A percentile compares a stretch with the other conserved stretches of the same genome.
These are phyloP conservation scores for Sequoiadendron giganteum DNA, from an alignment of 75 land plant species.

Conservation along the genomic window DNA sequence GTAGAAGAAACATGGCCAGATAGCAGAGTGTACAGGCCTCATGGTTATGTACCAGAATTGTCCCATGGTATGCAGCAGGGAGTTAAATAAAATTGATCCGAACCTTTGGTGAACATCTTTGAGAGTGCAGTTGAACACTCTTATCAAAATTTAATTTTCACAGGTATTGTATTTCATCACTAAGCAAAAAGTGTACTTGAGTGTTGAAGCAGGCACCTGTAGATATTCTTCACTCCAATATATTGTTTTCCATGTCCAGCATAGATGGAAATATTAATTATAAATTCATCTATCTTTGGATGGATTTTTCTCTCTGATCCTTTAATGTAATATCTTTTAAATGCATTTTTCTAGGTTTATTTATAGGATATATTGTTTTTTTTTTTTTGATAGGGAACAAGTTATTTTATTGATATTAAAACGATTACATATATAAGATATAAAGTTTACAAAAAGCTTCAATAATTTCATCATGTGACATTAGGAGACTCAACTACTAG, in stretches of 20 bases:
- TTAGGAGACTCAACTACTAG: too few relatives aligned
- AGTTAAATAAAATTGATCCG: background rate
- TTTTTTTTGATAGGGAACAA: too few relatives aligned
- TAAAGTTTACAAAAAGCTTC: too few relatives aligned
- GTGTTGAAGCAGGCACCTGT: background rate
- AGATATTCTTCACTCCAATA: background rate
- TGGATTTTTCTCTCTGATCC: background rate
- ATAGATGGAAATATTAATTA: background rate
- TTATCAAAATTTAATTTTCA: background rate
- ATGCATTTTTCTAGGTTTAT: too few relatives aligned
- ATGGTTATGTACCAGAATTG: constrained; percentile 21
- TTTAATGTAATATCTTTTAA: background rate
- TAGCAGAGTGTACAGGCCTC: constrained; percentile 27
- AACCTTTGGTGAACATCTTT: background rate
- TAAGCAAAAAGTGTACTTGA: background rate
- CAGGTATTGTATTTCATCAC: background rate
- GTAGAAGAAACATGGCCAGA: constrained; percentile 49
- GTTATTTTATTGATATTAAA: too few relatives aligned
- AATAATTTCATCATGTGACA: too few relatives aligned
- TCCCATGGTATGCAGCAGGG: constrained; percentile 2
- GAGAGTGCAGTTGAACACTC: background rate
- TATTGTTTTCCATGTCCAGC: background rate
- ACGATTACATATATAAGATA: too few relatives aligned
- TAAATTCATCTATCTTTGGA: background rate
- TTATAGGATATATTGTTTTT: too few relatives aligned